These are phyloP conservation scores for Schizonepeta tenuifolia DNA, from an alignment of 257 asterid species.

Conservation along the genomic window DNA sequence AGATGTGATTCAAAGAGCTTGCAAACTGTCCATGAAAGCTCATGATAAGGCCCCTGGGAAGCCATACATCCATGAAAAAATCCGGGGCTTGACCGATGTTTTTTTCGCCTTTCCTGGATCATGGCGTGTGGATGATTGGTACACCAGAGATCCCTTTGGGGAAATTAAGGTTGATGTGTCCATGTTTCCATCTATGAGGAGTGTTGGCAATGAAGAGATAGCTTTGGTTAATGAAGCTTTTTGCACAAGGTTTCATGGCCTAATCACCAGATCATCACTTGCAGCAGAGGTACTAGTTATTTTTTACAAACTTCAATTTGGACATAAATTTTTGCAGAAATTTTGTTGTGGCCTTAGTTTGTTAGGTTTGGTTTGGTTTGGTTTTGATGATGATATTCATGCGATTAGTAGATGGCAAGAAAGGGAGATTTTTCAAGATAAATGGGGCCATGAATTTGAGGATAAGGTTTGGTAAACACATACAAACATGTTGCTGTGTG, in stretches of 20 bases:
- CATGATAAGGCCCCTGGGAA: conserved; percentile 55
- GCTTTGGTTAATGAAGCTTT: conserved; percentile 74
- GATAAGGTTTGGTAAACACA: neutral
- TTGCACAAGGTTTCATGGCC: conserved; percentile 51
- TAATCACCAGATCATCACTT: conserved; percentile 54
- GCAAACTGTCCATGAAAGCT: conserved; percentile 68
- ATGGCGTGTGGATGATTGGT: conserved; percentile 70
- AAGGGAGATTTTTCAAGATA: neutral
- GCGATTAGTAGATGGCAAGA: neutral
- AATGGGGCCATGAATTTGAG: neutral
- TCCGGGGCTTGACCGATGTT: conserved; percentile 48
- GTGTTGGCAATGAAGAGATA: conserved; percentile 60
- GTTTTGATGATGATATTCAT: conserved; percentile 20
- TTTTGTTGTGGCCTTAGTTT: conserved; percentile 4
- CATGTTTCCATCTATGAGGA: conserved; percentile 61
- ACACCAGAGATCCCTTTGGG: conserved; percentile 57
- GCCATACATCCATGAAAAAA: conserved; percentile 58
- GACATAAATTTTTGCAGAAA: neutral
- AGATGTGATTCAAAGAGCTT: conserved; percentile 65
- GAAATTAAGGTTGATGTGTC: conserved; percentile 50
- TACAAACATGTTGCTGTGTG: neutral
- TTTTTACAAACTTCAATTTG: neutral
- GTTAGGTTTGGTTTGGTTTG: conserved; percentile 10
- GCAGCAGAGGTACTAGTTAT: conserved; percentile 54
- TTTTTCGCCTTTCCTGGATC: conserved; percentile 74